Evolutionary conservation across 2,329 filamentous ascomycete species (phyloP).

Genomic region (Fusarium bulbicola): DNA sequence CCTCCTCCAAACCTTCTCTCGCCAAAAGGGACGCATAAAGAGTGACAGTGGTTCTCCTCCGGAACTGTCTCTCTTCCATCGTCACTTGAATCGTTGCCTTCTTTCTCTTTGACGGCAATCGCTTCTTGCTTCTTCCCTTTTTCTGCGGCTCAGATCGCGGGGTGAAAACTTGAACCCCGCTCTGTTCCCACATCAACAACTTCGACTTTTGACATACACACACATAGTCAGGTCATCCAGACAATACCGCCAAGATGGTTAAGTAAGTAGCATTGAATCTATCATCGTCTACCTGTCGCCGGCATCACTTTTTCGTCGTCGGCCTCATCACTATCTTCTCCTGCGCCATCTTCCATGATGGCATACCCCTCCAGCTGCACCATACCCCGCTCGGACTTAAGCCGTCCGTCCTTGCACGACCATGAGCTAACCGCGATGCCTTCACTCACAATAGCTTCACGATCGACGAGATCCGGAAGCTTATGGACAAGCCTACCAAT

Average conservation of each 20-base stretch:
- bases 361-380: conserved; percentile 8
- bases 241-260: conserved; percentile 96
- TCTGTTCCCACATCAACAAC: conserved; percentile 51
- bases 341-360: neutral
- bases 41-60: conserved; percentile 50
- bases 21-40: conserved; percentile 51
- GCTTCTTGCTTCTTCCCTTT: conserved; percentile 41
- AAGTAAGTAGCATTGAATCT: conserved; percentile 76
- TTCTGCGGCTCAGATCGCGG: conserved; percentile 48
- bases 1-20: conserved; percentile 36
- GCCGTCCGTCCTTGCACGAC: conserved; percentile 26
- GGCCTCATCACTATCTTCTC: conserved; percentile 2
- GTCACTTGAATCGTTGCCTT: conserved; percentile 45
- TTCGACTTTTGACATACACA: conserved; percentile 47
- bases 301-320: neutral
- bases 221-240: conserved; percentile 53
- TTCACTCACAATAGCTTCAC: conserved; percentile 79
- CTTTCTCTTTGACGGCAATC: conserved; percentile 37
- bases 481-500: conserved; percentile 83
- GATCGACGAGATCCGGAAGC: conserved; percentile 85
- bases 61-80: conserved; percentile 52
- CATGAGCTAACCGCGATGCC: conserved; percentile 59
- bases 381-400: conserved; percentile 55
- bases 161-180: conserved; percentile 58
- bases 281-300: neutral